phyloP scores from a whole-genome alignment of 257 asterid species.

The Lycium barbarum region DNA sequence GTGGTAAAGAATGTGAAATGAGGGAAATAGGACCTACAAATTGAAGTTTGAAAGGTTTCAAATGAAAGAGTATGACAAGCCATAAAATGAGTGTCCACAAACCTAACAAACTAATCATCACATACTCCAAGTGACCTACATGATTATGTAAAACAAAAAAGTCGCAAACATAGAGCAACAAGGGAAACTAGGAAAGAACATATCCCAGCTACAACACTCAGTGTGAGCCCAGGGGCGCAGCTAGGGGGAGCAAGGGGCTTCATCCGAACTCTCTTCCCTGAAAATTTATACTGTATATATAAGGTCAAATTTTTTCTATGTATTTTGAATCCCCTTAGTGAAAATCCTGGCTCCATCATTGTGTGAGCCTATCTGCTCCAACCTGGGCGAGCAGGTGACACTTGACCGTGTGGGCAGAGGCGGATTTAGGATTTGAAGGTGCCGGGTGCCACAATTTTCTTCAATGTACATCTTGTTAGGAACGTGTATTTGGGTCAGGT shows the following conservation, averaged over 20 bases:
- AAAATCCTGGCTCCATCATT: neutral
- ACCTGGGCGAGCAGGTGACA: neutral
- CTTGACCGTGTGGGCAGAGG: neutral
- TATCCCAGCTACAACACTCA: neutral
- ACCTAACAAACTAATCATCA: neutral
- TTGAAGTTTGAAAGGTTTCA: neutral
- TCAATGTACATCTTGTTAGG: too few species aligned
- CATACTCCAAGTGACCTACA: neutral
- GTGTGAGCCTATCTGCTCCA: neutral
- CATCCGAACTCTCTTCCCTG: neutral
- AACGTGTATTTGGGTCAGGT: too few species aligned
- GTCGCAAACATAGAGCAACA: slow-evolving; percentile 4
- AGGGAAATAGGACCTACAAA: slow-evolving; percentile 3
- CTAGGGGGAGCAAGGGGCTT: neutral
- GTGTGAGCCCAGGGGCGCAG: neutral
- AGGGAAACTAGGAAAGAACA: neutral
- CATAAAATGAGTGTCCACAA: slow-evolving; percentile 1
- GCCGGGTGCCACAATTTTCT: too few species aligned
- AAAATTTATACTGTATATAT: neutral
- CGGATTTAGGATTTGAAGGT: too few species aligned
- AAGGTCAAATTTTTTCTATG: neutral
- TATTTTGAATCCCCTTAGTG: too few species aligned
- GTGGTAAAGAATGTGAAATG: neutral
- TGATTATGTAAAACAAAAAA: slow-evolving; percentile 1
- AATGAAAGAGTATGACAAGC: slow-evolving; percentile 21